Conservation (phyloP, 2,329 filamentous ascomycete genomes). For the Gliomastix tumulicola region DNA sequence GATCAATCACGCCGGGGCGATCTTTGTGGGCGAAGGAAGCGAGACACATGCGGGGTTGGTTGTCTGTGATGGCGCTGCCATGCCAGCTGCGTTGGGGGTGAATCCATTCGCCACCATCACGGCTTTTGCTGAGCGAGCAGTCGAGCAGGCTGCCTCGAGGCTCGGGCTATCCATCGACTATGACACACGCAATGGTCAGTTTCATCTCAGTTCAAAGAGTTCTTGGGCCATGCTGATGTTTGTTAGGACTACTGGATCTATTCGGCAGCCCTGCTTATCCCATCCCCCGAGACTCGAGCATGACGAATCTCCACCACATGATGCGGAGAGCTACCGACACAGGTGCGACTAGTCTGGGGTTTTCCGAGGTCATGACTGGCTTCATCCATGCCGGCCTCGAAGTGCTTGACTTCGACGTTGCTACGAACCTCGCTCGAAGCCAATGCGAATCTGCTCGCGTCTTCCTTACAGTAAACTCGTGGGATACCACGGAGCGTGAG, state of each 20-base stretch:
- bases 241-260: conserved; percentile 37
- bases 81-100: conserved; percentile 56
- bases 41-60: conserved; percentile 51
- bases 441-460: conserved; percentile 3
- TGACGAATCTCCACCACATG: conserved; percentile 1
- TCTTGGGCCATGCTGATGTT: neutral
- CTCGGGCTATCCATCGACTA: conserved; percentile 35
- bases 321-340: too few relatives aligned
- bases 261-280: conserved; percentile 42
- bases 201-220: neutral
- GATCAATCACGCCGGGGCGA: conserved; percentile 53
- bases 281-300: conserved; percentile 14
- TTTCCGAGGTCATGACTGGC: conserved; percentile 59
- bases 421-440: conserved; percentile 2
- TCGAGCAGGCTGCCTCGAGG: conserved; percentile 40
- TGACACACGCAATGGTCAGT: conserved; percentile 24
- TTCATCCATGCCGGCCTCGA: conserved; percentile 43
- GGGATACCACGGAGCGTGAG: conserved; percentile 3
- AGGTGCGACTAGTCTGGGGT: conserved; percentile 45
- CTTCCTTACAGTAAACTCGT: conserved; percentile 4
- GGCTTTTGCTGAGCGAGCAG: conserved; percentile 58
- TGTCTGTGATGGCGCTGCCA: conserved; percentile 53
- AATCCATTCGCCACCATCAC: conserved; percentile 66
- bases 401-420: conserved; percentile 2
- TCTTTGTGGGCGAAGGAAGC: conserved; percentile 44